Evolutionary conservation across 768 basidiomycete species (phyloP).

Genomic region (Lactarius evosmus): DNA sequence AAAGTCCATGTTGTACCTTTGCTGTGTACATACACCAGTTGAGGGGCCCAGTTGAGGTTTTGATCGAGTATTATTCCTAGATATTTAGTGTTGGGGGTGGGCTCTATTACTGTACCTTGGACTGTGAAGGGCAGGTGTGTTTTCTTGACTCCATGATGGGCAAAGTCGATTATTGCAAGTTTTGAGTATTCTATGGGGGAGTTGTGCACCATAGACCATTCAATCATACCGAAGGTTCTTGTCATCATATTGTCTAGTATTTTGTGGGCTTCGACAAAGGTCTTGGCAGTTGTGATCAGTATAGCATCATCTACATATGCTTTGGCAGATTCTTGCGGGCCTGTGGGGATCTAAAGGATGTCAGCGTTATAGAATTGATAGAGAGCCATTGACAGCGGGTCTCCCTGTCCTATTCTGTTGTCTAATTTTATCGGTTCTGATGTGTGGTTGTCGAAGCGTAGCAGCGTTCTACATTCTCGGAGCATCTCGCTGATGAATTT

Average conservation of each 20-base stretch:
- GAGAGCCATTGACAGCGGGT: no score
- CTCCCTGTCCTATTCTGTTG: constrained; percentile 22
- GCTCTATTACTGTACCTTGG: accelerated
- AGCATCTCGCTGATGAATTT: constrained; percentile 24
- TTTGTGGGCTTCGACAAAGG: no score
- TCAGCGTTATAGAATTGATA: no score
- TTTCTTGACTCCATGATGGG: neutral
- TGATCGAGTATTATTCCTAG: no score
- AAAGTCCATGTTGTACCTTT: neutral
- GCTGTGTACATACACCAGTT: no score
- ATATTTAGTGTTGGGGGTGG: neutral
- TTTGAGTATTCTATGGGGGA: constrained; percentile 2
- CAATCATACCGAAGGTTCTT: neutral
- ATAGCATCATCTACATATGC: no score
- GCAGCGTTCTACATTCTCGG: constrained; percentile 13
- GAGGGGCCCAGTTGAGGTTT: no score
- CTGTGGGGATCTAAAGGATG: no score
- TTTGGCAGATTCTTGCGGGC: no score
- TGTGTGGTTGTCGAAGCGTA: constrained; percentile 24
- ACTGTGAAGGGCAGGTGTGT: neutral
- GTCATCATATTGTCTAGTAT: no score
- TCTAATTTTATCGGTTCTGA: constrained; percentile 16
- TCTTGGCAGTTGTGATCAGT: no score
- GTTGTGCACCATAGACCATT: constrained; percentile 1
- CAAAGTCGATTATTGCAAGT: constrained; percentile 2